Percentiles rank a stretch among this genome's conserved stretches.
phyloP scores from a whole-genome alignment of 1,284 basidiomycete genomes.

The Heliocybe sulcata region DNA sequence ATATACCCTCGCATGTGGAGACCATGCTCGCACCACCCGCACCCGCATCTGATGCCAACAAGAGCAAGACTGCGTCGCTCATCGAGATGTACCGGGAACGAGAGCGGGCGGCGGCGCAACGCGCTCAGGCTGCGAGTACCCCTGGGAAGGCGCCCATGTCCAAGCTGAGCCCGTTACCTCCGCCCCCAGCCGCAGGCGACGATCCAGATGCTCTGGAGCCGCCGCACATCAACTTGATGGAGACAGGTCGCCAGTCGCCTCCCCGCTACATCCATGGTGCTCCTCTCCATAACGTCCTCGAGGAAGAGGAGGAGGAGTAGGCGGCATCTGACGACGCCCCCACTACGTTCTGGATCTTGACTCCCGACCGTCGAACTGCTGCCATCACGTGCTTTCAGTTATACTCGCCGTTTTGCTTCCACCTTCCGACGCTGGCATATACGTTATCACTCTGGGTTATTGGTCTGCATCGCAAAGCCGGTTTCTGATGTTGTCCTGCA shows the following conservation, averaged over 20 bases:
- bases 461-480: neutral
- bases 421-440: neutral
- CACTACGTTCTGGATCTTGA: neutral
- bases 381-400: neutral
- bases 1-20: neutral
- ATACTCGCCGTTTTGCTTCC: neutral
- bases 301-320: slow-evolving; percentile 66
- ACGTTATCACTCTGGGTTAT: neutral
- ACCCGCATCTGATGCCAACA: slow-evolving; percentile 8
- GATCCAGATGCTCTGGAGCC: slow-evolving; percentile 4
- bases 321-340: neutral
- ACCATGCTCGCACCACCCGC: slow-evolving; percentile 15
- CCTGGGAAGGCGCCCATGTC: too few species aligned
- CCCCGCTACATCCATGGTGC: slow-evolving; percentile 76
- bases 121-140: too few species aligned
- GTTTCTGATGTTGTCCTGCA: neutral
- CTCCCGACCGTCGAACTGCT: neutral
- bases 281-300: slow-evolving; percentile 78
- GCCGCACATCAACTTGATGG: slow-evolving; percentile 6
- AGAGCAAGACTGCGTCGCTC: slow-evolving; percentile 62
- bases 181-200: slow-evolving; percentile 8
- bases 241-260: slow-evolving; percentile 16
- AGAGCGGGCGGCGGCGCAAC: slow-evolving; percentile 43
- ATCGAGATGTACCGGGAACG: slow-evolving; percentile 79
- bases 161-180: slow-evolving; percentile 6